A percentile compares a stretch with the other conserved stretches of the same genome.
Conservation (phyloP, 768 basidiomycete genomes). For the Cyathus striatus region DNA sequence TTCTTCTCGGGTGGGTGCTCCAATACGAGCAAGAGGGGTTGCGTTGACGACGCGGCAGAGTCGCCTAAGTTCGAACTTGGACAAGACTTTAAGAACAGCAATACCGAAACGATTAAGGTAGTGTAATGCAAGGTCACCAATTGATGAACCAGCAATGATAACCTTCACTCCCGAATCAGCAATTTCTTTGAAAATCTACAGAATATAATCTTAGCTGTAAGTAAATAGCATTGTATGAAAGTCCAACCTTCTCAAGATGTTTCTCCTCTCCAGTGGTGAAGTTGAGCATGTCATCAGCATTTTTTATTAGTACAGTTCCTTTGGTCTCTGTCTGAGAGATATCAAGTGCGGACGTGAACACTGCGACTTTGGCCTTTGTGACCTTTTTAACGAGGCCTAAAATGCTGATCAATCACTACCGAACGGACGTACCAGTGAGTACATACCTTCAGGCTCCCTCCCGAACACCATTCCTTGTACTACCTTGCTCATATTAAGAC, state of each 20-base stretch:
- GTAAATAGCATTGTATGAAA: no score
- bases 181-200: conserved; percentile 92
- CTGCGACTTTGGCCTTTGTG: conserved; percentile 85
- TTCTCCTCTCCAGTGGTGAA: conserved; percentile 96
- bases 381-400: conserved; percentile 80
- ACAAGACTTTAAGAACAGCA: conserved; percentile 94
- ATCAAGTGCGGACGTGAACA: conserved; percentile 91
- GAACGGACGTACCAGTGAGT: neutral
- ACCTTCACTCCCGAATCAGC: conserved; percentile 93
- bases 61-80: conserved; percentile 95
- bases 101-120: conserved; percentile 93
- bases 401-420: neutral
- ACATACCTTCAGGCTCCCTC: conserved; percentile 85
- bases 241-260: conserved; percentile 84
- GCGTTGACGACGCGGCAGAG: conserved; percentile 94
- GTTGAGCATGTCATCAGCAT: conserved; percentile 94
- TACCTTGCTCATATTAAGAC: conserved; percentile 76
- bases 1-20: conserved; percentile 95
- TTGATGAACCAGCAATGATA: conserved; percentile 86
- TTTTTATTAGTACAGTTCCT: conserved; percentile 94
- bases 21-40: conserved; percentile 92
- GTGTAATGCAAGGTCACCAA: conserved; percentile 95
- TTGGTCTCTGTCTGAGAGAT: conserved; percentile 98
- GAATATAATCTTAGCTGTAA: neutral
- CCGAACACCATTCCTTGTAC: conserved; percentile 99